A percentile compares a stretch with the other conserved stretches of the same genome.
phyloP scores from a whole-genome alignment of 2,329 filamentous ascomycete species.

The Cladosporium sp. region DNA sequence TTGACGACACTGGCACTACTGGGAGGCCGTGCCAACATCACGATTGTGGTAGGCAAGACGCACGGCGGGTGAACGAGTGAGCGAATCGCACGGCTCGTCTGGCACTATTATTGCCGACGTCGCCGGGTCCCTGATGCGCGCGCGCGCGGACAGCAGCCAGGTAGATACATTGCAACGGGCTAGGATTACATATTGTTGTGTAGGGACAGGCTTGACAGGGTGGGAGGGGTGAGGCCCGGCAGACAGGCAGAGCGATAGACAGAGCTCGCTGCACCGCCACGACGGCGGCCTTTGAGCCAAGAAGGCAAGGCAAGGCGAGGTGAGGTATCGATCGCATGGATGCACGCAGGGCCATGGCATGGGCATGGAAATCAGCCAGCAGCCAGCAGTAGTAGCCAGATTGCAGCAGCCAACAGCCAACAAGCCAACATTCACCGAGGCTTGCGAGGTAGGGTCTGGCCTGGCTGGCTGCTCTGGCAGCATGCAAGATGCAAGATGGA shows the following conservation, averaged over 20 bases:
- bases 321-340: background rate
- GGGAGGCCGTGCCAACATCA: background rate
- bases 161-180: background rate
- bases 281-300: background rate
- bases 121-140: background rate
- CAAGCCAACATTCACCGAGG: background rate
- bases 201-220: background rate
- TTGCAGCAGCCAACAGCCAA: background rate
- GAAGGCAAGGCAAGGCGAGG: background rate
- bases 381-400: background rate
- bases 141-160: background rate
- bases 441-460: background rate
- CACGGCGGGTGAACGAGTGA: background rate
- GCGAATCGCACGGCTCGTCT: background rate
- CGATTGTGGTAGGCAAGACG: background rate
- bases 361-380: background rate
- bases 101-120: conserved; percentile 1
- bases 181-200: background rate
- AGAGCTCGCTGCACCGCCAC: background rate
- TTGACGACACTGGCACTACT: background rate
- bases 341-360: background rate
- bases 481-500: background rate
- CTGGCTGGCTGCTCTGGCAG: background rate
- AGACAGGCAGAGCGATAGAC: background rate
- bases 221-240: background rate